Conservation (phyloP, 2,329 filamentous ascomycete genomes). For the Ophiostoma ips region DNA sequence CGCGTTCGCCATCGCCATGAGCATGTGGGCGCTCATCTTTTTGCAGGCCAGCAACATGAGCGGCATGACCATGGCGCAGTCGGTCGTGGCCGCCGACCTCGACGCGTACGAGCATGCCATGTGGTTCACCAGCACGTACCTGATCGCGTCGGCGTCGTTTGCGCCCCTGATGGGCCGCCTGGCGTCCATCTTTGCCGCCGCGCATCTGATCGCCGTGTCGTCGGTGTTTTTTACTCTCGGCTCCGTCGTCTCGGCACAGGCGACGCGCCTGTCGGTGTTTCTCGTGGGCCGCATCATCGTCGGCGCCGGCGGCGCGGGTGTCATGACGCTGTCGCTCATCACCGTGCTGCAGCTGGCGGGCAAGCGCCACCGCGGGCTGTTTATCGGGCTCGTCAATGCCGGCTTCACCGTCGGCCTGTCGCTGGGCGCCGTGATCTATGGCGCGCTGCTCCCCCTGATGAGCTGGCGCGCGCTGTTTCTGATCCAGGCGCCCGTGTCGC, state of each 20-base stretch:
- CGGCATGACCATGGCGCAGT: conserved; percentile 70
- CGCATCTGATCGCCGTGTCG: conserved; percentile 48
- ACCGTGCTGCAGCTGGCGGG: conserved; percentile 61
- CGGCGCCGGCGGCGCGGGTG: conserved; percentile 56
- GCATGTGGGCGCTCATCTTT: conserved; percentile 44
- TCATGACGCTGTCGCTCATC: conserved; percentile 61
- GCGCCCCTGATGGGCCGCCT: conserved; percentile 60
- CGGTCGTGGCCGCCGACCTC: conserved; percentile 59
- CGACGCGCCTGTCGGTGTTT: conserved; percentile 46
- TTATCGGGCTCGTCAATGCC: conserved; percentile 63
- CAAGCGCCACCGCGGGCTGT: conserved; percentile 54
- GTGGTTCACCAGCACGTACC: conserved; percentile 71
- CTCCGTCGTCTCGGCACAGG: conserved; percentile 47
- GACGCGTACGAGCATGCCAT: conserved; percentile 58
- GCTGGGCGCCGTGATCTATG: conserved; percentile 20
- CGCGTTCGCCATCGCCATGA: conserved; percentile 16
- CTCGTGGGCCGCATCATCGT: conserved; percentile 53
- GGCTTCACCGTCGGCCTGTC: conserved; percentile 23
- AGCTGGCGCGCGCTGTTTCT: conserved; percentile 69
- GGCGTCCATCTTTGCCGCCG: conserved; percentile 58
- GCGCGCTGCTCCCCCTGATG: conserved; percentile 24
- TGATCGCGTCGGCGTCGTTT: conserved; percentile 47
- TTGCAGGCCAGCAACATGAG: conserved; percentile 59
- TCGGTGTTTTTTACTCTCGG: conserved; percentile 46
- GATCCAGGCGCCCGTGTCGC: conserved; percentile 50